Evolutionary conservation across 768 basidiomycete species (phyloP).

Genomic region (Russula compacta): DNA sequence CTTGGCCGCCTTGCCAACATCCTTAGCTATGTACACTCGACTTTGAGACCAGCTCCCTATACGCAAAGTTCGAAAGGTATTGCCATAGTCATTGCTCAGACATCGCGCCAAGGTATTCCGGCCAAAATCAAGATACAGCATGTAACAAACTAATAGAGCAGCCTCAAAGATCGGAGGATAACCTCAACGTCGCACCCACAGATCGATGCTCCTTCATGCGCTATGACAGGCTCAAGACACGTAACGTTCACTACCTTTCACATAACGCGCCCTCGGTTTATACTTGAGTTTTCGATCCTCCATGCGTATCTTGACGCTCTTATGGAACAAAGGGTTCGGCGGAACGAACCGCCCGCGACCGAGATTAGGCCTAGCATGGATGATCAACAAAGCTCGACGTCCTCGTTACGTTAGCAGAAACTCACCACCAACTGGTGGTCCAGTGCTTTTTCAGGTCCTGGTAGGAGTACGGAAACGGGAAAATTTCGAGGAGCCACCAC

Average conservation of each 20-base stretch:
- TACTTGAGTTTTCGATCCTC: slow-evolving; percentile 40
- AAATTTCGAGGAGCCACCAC: slow-evolving; percentile 71
- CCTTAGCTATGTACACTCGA: no score
- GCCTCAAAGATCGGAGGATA: background rate
- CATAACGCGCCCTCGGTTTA: slow-evolving; percentile 48
- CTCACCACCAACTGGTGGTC: slow-evolving; percentile 49
- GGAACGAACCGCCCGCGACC: slow-evolving; percentile 48
- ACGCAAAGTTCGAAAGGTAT: no score
- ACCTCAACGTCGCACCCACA: background rate
- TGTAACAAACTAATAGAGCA: background rate
- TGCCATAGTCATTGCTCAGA: no score
- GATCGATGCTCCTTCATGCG: background rate
- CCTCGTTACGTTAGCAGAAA: background rate
- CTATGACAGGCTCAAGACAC: slow-evolving; percentile 25
- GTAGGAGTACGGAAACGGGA: slow-evolving; percentile 45
- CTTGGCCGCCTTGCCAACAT: no score
- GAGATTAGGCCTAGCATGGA: slow-evolving; percentile 37
- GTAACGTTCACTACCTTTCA: slow-evolving; percentile 39
- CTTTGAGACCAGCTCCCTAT: no score
- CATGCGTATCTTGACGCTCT: slow-evolving; percentile 54
- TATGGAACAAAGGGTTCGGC: slow-evolving; percentile 49
- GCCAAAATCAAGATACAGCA: background rate
- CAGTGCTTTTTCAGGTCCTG: slow-evolving; percentile 49
- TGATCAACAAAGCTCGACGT: background rate
- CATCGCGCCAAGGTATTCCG: background rate